Conservation (phyloP, 768 basidiomycete genomes). For the Boletus rubropictus region DNA sequence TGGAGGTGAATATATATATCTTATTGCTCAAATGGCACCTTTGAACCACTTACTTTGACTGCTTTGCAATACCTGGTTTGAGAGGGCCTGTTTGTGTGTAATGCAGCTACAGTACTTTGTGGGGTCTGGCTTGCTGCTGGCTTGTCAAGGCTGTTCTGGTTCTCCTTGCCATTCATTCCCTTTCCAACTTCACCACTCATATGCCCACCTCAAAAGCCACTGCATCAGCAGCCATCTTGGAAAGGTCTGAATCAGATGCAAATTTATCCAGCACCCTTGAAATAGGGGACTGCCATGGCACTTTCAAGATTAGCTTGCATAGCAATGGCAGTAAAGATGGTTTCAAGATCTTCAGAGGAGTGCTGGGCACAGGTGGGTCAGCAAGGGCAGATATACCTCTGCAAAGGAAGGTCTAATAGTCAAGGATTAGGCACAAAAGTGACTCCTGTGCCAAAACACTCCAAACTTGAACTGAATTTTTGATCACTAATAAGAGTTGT, state of each 20-base stretch:
- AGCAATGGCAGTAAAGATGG: too few species aligned
- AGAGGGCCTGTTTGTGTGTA: too few species aligned
- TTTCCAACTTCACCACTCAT: constrained; percentile 4
- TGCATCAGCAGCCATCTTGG: constrained; percentile 43
- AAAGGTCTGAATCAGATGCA: constrained; percentile 54
- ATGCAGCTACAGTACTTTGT: too few species aligned
- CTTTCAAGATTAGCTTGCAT: constrained; percentile 37
- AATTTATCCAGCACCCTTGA: constrained; percentile 49
- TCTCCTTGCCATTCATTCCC: too few species aligned
- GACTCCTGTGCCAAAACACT: constrained; percentile 50
- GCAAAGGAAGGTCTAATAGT: constrained; percentile 62
- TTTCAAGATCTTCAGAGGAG: constrained; percentile 24
- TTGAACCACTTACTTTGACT: too few species aligned
- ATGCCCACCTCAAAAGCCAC: constrained; percentile 33
- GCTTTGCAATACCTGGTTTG: too few species aligned
- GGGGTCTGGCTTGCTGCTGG: too few species aligned
- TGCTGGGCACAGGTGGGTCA: constrained; percentile 18
- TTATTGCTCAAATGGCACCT: too few species aligned
- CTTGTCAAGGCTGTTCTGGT: too few species aligned
- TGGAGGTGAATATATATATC: too few species aligned
- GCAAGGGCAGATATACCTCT: constrained; percentile 40
- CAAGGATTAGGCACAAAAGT: constrained; percentile 55
- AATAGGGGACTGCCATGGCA: constrained; percentile 43
- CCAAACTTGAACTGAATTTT: constrained; percentile 56
- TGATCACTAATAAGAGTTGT: constrained; percentile 62